Evolutionary conservation across 2,329 filamentous ascomycete genomes (phyloP), one percentile per base, ranked within the genome.

Genomic region (Ophiostoma montium): DNA sequence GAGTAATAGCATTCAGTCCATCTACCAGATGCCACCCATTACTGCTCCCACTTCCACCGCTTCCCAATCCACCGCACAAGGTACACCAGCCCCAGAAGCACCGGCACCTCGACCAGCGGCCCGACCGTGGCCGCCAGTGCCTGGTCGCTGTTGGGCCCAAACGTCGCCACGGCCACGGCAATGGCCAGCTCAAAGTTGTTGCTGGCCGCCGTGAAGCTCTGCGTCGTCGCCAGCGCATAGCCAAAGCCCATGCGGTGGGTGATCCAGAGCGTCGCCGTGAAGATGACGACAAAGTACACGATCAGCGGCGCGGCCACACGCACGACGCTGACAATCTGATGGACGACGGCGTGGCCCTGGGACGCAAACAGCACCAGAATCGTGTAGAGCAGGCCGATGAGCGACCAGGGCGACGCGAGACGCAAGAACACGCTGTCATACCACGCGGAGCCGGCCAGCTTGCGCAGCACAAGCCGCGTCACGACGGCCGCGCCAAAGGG

Each of bases 161-260:
- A 94, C 0, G 82, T 82, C 0, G 87, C 83, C 3, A 94, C 80
- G 0, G 85, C 85, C 0, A 95, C 87, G 0, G 87, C 87, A 64
- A 95, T 94, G 0, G 88, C 86, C 21, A 95, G 68, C 67, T 95
- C 88, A 59, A 95, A 95, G 61, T 95, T 94, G 60, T 95, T 95
- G 62, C 87, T 94, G 1, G 86, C 84, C 0, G 86, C 89, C 0
- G 86, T 94, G 58, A 94, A 92, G 60, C 84, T 88, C 65, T 94
- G 86, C 2, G 86, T 90, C 11, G 75, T 72, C 1, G 75, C 74
- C 1, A 88, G 62, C 33, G 72, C 72, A 60, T 94, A 94, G 0
- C 77, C 78, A 51, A 88, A 88, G 0, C 86, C 83, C n/a, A 82
- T 65, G n/a, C 70, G 72, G 45, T 72, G 70, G 3, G 78, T 74